Conservation (phyloP, 306 rosid species). For the Cicer pinnatifidum region DNA sequence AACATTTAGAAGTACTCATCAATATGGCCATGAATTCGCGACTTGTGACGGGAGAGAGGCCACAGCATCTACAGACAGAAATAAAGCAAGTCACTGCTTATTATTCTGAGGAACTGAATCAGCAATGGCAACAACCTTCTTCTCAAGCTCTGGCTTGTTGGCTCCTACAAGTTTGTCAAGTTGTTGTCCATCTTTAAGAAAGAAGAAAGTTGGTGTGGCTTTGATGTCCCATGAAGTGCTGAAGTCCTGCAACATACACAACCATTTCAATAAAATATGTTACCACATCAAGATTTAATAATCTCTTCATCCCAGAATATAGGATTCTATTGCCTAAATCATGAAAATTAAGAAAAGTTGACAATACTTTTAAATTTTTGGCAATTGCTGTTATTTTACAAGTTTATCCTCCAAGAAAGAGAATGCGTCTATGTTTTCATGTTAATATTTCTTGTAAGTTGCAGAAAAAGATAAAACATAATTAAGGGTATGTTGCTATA, state of each 20-base stretch:
- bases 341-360: too few species aligned
- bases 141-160: conserved; percentile 87
- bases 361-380: too few species aligned
- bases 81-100: conserved; percentile 42
- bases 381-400: too few species aligned
- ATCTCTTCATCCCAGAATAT: too few species aligned
- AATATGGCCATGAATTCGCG: background rate
- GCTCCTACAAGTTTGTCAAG: conserved; percentile 98
- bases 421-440: too few species aligned
- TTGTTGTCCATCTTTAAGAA: conserved; percentile 82
- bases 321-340: too few species aligned
- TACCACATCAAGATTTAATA: background rate
- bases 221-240: conserved; percentile 95
- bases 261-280: conserved; percentile 36
- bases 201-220: conserved; percentile 98
- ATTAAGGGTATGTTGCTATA: too few species aligned
- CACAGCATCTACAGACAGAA: conserved; percentile 7
- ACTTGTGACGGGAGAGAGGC: conserved; percentile 20
- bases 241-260: conserved; percentile 71
- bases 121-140: conserved; percentile 61
- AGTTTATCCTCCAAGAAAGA: too few species aligned
- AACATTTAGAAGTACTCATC: conserved; percentile 36
- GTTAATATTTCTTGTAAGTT: too few species aligned
- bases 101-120: conserved; percentile 50
- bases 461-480: too few species aligned